Evolutionary conservation across 176 grass and related monocot species (phyloP).

Genomic region (Oropetium thomaeum): DNA sequence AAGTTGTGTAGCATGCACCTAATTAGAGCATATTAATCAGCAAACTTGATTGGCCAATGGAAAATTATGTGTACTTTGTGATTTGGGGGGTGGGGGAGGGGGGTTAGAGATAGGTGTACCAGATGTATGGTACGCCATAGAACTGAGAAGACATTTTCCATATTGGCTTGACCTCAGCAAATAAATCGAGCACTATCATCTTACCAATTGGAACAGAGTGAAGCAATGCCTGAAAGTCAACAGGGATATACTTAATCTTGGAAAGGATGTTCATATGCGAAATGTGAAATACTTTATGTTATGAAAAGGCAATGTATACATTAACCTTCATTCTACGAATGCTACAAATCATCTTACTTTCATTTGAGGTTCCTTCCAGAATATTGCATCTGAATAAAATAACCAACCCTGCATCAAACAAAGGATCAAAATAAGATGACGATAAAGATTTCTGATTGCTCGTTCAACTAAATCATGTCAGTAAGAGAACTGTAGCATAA

Average conservation of each 20-base stretch:
- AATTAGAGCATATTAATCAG: conserved; percentile 31
- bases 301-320: background rate
- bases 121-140: conserved; percentile 89
- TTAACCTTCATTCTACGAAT: conserved; percentile 19
- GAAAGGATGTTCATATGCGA: background rate
- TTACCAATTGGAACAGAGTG: conserved; percentile 96
- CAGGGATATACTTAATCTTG: conserved; percentile 20
- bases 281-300: background rate
- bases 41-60: conserved; percentile 5
- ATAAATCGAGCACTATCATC: conserved; percentile 99
- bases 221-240: conserved; percentile 74
- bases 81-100: background rate
- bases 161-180: conserved; percentile 97
- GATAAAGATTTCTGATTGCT: background rate
- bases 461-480: conserved; percentile 2
- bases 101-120: conserved; percentile 35
- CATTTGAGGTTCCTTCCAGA: conserved; percentile 95
- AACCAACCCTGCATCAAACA: conserved; percentile 80
- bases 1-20: conserved; percentile 99
- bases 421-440: conserved; percentile 7
- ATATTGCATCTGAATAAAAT: conserved; percentile 76
- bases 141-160: conserved; percentile 90
- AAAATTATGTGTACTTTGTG: background rate
- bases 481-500: background rate
- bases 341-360: conserved; percentile 74